Conservation (phyloP, 441 rosid genomes). For the Biscutella laevigata region DNA sequence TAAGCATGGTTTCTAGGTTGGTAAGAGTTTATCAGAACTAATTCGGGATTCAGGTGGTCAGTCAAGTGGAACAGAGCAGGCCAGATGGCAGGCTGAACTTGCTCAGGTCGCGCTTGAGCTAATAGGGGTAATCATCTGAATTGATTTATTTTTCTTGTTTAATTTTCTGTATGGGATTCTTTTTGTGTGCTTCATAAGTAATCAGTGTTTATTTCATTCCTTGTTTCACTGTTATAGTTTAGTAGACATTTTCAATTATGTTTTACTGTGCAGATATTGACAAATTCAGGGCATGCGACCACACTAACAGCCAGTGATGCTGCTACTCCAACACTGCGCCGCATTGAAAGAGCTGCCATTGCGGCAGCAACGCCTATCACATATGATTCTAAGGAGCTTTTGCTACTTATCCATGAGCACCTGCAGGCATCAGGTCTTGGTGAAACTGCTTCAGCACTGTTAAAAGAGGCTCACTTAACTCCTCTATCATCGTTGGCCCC, state of each 20-base stretch:
- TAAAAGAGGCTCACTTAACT: conserved; percentile 84
- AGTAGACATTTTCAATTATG: conserved; percentile 6
- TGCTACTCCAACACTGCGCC: conserved; percentile 89
- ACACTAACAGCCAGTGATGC: conserved; percentile 97
- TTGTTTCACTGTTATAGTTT: background rate
- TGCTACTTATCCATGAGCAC: conserved; percentile 92
- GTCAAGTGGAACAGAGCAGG: conserved; percentile 73
- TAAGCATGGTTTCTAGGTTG: conserved; percentile 53
- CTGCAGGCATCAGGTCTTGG: conserved; percentile 87
- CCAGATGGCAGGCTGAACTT: conserved; percentile 95
- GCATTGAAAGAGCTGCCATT: conserved; percentile 96
- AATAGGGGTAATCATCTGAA: conserved; percentile 55
- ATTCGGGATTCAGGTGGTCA: conserved; percentile 91
- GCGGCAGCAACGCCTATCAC: conserved; percentile 98
- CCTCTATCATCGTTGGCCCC: conserved; percentile 64
- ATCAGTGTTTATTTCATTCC: background rate
- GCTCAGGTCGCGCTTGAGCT: conserved; percentile 96
- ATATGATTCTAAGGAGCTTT: conserved; percentile 95
- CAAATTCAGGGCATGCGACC: conserved; percentile 93
- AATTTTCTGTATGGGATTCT: background rate
- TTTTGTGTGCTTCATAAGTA: conserved; percentile 8
- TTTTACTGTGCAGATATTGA: conserved; percentile 59
- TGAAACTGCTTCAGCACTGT: conserved; percentile 55
- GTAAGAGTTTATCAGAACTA: conserved; percentile 88
- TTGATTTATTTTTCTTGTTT: background rate